phyloP scores from a whole-genome alignment of 2,329 filamentous ascomycete species.

The Thermoascus crustaceus region DNA sequence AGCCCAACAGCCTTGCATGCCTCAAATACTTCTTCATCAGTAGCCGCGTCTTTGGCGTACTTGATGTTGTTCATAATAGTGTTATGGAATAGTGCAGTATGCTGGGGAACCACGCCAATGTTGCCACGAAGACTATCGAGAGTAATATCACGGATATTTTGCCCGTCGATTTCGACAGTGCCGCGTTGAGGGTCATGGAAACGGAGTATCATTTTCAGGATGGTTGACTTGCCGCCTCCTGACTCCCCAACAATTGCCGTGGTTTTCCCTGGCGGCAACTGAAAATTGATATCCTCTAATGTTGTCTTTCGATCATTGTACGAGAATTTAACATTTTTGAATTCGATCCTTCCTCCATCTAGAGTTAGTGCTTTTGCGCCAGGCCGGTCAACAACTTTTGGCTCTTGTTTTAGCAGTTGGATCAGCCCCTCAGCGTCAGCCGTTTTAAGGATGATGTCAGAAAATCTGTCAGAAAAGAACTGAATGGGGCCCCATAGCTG shows the following conservation, averaged over 20 bases:
- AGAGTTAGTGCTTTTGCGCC: constrained; percentile 33
- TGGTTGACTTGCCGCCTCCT: constrained; percentile 61
- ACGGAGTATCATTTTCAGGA: constrained; percentile 32
- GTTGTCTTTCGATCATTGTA: constrained; percentile 44
- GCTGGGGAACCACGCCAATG: constrained; percentile 82
- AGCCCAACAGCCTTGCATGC: constrained; percentile 24
- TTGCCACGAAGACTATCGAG: constrained; percentile 73
- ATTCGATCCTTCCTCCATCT: constrained; percentile 39
- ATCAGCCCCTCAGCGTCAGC: constrained; percentile 54
- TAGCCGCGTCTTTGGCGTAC: constrained; percentile 68
- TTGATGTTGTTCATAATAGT: constrained; percentile 75
- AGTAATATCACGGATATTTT: constrained; percentile 67
- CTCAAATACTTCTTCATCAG: constrained; percentile 4
- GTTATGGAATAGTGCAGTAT: constrained; percentile 78
- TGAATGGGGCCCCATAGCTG: constrained; percentile 42
- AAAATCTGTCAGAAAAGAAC: constrained; percentile 44
- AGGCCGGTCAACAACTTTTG: constrained; percentile 34
- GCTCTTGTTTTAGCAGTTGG: constrained; percentile 42
- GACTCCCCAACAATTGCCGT: constrained; percentile 69
- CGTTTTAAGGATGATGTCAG: constrained; percentile 44
- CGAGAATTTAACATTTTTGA: constrained; percentile 44
- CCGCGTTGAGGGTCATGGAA: constrained; percentile 6
- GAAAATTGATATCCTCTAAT: constrained; percentile 42
- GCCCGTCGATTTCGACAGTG: constrained; percentile 64
- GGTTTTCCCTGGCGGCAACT: constrained; percentile 42